These are phyloP conservation scores for Arachis monticola DNA, from an alignment of 331 rosid genomes.

Conservation along the genomic window DNA sequence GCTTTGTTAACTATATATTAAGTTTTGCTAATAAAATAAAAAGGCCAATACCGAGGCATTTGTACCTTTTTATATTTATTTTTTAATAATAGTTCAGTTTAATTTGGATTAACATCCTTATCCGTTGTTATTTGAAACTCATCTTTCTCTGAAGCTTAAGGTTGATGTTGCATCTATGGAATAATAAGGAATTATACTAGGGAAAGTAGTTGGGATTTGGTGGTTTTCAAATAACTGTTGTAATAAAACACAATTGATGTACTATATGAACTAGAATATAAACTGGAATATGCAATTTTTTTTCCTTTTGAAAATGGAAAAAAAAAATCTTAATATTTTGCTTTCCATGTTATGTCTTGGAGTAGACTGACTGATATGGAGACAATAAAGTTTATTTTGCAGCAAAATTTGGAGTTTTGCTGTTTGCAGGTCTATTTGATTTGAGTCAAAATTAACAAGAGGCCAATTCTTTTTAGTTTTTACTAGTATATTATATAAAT, in stretches of 20 bases:
- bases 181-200: not conserved
- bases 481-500: not conserved
- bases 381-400: not conserved
- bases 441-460: not conserved
- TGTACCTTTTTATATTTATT: too few species aligned
- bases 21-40: too few species aligned
- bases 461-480: not conserved
- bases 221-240: not conserved
- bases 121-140: not conserved
- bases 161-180: not conserved
- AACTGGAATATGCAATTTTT: not conserved
- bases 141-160: not conserved
- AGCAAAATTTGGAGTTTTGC: not conserved
- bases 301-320: too few species aligned
- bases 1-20: too few species aligned
- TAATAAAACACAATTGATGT: not conserved
- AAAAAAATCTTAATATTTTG: not conserved
- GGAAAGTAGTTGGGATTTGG: not conserved
- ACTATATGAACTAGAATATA: not conserved
- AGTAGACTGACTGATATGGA: not conserved
- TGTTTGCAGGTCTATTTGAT: not conserved
- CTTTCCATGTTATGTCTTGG: not conserved
- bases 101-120: not conserved
- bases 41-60: too few species aligned
- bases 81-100: too few species aligned